These are phyloP conservation scores for Castanea sativa DNA, from an alignment of 306 rosid genomes.

Conservation along the genomic window DNA sequence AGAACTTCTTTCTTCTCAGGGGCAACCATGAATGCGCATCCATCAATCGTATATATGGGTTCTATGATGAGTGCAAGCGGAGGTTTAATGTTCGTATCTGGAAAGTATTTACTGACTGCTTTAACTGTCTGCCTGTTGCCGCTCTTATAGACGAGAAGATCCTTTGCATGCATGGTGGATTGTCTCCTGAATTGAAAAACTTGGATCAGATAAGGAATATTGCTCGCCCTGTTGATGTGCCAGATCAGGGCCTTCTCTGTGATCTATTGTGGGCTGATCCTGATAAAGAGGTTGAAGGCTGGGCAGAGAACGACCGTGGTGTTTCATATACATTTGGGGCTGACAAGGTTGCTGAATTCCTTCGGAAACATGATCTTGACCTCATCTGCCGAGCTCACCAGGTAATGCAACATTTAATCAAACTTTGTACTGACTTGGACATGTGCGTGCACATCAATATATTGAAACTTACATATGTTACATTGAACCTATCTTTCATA, in stretches of 20 bases:
- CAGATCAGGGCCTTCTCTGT: slow-evolving; percentile 84
- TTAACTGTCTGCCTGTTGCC: slow-evolving; percentile 76
- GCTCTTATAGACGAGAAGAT: slow-evolving; percentile 84
- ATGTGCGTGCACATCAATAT: background rate
- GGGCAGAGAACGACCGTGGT: slow-evolving; percentile 91
- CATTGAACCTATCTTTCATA: background rate
- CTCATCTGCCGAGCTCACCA: slow-evolving; percentile 83
- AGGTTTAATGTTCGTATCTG: slow-evolving; percentile 78
- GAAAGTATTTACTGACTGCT: slow-evolving; percentile 83
- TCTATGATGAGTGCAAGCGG: slow-evolving; percentile 86
- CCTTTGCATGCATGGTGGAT: slow-evolving; percentile 89
- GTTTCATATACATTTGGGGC: slow-evolving; percentile 87
- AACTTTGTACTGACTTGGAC: background rate
- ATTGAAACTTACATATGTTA: background rate
- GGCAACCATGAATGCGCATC: slow-evolving; percentile 91
- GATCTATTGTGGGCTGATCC: slow-evolving; percentile 92
- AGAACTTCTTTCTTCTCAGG: slow-evolving; percentile 84
- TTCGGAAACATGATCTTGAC: slow-evolving; percentile 72
- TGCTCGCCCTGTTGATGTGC: slow-evolving; percentile 82
- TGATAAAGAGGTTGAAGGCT: slow-evolving; percentile 79
- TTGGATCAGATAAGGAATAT: slow-evolving; percentile 73
- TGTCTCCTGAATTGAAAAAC: slow-evolving; percentile 69
- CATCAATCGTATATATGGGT: slow-evolving; percentile 81
- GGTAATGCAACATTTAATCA: slow-evolving; percentile 30
- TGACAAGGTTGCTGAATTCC: slow-evolving; percentile 78